Conservation (phyloP, 805 yeast genomes). For the Kurtzmaniella fragi region DNA sequence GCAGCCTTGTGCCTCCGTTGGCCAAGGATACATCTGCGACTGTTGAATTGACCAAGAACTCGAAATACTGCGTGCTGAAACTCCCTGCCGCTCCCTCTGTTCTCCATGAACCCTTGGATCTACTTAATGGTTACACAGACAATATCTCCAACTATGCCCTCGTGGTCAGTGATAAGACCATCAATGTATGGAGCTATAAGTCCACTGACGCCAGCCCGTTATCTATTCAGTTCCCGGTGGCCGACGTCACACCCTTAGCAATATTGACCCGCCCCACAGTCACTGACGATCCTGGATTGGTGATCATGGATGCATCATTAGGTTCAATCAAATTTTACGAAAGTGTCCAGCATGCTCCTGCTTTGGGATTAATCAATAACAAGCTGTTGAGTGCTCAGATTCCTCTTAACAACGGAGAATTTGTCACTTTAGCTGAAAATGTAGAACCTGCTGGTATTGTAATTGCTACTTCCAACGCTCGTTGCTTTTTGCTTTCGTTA, state of each 20-base stretch:
- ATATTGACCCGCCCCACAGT: slow-evolving; percentile 54
- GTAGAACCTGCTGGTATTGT: slow-evolving; percentile 74
- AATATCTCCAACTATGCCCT: slow-evolving; percentile 44
- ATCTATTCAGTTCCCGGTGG: slow-evolving; percentile 48
- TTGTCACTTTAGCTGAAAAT: slow-evolving; percentile 49
- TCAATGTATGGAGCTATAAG: slow-evolving; percentile 65
- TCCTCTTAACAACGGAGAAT: slow-evolving; percentile 45
- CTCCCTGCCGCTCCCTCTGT: slow-evolving; percentile 53
- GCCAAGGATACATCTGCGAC: not conserved
- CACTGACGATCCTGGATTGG: slow-evolving; percentile 59
- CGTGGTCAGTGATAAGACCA: slow-evolving; percentile 42
- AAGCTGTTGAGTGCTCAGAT: slow-evolving; percentile 38
- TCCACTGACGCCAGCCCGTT: slow-evolving; percentile 58
- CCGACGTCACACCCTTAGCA: slow-evolving; percentile 43
- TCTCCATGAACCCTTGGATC: slow-evolving; percentile 16
- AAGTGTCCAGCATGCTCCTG: slow-evolving; percentile 65
- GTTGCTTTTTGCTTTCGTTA: slow-evolving; percentile 57
- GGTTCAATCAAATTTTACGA: slow-evolving; percentile 70
- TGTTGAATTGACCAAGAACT: slow-evolving; percentile 52
- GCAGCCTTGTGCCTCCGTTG: not conserved
- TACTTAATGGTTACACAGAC: slow-evolving; percentile 43
- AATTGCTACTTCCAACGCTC: slow-evolving; percentile 63
- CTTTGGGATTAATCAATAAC: slow-evolving; percentile 51
- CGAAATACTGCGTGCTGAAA: slow-evolving; percentile 52
- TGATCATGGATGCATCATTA: slow-evolving; percentile 52